Base-by-base conservation (phyloP, 176 grass and related monocot species). In the Miscanthus lutarioriparius region DNA sequence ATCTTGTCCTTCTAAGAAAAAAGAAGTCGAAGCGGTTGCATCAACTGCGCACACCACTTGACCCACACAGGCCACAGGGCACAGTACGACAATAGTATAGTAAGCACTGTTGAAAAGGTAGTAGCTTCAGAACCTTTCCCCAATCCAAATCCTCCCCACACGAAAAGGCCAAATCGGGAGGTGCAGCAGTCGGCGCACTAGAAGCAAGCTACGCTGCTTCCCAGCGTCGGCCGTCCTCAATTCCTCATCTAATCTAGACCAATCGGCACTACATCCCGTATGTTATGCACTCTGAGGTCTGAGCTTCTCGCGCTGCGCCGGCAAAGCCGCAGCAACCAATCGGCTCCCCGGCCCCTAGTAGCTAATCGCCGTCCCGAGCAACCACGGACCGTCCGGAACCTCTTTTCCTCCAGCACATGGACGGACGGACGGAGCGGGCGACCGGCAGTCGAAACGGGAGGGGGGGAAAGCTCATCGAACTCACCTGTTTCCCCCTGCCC, bases 401-500 rank as follows among this genome's bases (percentile, higher is more conserved):
- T 10, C 8, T 59, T 51, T 51, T 3, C 53, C 53, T 56, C 53
- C 17, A 0, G 51, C 51, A 22, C 51, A 84, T 2, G 35, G 5
- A 44, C 20, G 36, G 30, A 66, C 35, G 51, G 59, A 36, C 2
- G 33, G 33, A 35, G 33, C 33, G 33, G 33, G 36, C 36, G 36
- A 5, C 5, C 11, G 38, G 87, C 45, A 40, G 63, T 3, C 4
- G 25, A 1, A 11, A 77, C 2, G 70, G 5, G 12, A 27, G 14
- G 12, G 37, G 14, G 32, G 7, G 4, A 30, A 69, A 70, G 74
- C 35, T 41, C 14, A 15, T 27, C 15, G 40, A 8, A 5, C 71
- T 82, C 75, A 88, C 88, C 85, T 70, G 48, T 86, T 76, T 25
- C 61, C 2, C 36, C 58, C 1, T 25, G 17, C 30, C 33, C 67